phyloP scores from a whole-genome alignment of 2,329 filamentous ascomycete genomes.

The Colletotrichum liaoningense region DNA sequence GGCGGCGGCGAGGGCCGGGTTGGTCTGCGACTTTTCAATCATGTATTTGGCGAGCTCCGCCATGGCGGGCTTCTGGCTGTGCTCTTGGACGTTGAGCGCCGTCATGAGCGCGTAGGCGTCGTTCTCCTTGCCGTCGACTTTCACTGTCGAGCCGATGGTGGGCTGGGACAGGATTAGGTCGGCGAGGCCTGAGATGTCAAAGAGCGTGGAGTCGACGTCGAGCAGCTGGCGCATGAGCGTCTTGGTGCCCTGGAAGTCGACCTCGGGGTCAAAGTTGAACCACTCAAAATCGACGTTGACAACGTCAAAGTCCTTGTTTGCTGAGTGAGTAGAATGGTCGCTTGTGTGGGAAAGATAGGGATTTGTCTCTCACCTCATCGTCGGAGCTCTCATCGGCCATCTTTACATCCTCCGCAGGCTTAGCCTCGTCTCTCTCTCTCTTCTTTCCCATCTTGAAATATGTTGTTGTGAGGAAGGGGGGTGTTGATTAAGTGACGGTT shows the following conservation, averaged over 20 bases:
- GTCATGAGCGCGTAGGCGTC: conserved; percentile 95
- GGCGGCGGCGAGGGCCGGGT: conserved; percentile 63
- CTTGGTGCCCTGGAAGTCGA: conserved; percentile 97
- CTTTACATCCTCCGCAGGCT: conserved; percentile 57
- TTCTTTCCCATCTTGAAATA: conserved; percentile 60
- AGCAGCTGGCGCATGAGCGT: conserved; percentile 90
- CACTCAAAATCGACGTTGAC: conserved; percentile 98
- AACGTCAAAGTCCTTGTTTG: conserved; percentile 86
- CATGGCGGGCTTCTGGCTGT: conserved; percentile 80
- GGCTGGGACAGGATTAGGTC: conserved; percentile 90
- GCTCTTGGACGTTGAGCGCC: conserved; percentile 83
- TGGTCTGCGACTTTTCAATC: conserved; percentile 63
- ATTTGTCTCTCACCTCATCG: conserved; percentile 57
- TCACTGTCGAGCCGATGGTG: conserved; percentile 91
- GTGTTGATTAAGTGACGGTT: background rate
- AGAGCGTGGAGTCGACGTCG: conserved; percentile 85
- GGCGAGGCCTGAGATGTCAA: conserved; percentile 87
- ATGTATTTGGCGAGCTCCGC: conserved; percentile 80
- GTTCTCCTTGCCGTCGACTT: conserved; percentile 93
- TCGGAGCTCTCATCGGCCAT: conserved; percentile 65
- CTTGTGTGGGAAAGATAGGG: conserved; percentile 29
- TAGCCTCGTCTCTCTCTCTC: conserved; percentile 59
- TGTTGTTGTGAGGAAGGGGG: background rate
- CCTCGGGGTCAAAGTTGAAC: conserved; percentile 91
- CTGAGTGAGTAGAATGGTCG: conserved; percentile 22